Base-by-base conservation (phyloP, 202 grass and related monocot genomes). In the Panicum virgatum region DNA sequence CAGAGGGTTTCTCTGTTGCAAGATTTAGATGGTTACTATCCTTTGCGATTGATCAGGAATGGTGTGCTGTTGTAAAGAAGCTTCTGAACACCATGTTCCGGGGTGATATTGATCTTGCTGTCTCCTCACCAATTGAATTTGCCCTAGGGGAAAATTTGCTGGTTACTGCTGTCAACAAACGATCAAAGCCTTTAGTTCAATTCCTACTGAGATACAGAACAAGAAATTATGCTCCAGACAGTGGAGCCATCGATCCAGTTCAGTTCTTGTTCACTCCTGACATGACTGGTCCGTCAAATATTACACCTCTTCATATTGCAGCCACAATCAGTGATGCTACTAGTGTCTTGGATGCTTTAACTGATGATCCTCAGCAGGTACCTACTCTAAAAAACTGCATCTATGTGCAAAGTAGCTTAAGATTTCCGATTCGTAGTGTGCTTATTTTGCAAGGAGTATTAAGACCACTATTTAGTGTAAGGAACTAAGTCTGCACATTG, bases 291-390 rank as follows among this genome's bases (percentile, higher is more conserved):
- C 66, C 82, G 8, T 87, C 80, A 51, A 86, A 86, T 71, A 77
- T 94, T 34, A 94, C 94, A 19, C 92, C 92, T 75, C 89, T 97
- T 71, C 94, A 97, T 85, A 66, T 88, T 70, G 94, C 88, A 63
- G 88, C 94, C 36, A 71, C 81, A 27, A 91, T 82, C 40, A 86
- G 62, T 66, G 84, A 86, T 58, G 75, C 78, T 81, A 76, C 79
- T 81, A 76, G 57, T 65, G 66, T 97, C 88, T 65, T 97, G 60
- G 90, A 97, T 89, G 92, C 92, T 73, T 83, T 97, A 65, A 97
- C 84, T 62, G 81, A 91, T 83, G 92, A 97, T 91, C 94, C 90
- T 69, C 81, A 75, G 42, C 82, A 88, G 94, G 94, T 97, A 88
- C 39, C 57, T 80, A 52, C 63, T 79, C 12, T 58, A 82, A 46